Percentiles rank a stretch among this genome's conserved stretches.
phyloP scores from a whole-genome alignment of 208 protist genomes.

The Crithidia bombi region DNA sequence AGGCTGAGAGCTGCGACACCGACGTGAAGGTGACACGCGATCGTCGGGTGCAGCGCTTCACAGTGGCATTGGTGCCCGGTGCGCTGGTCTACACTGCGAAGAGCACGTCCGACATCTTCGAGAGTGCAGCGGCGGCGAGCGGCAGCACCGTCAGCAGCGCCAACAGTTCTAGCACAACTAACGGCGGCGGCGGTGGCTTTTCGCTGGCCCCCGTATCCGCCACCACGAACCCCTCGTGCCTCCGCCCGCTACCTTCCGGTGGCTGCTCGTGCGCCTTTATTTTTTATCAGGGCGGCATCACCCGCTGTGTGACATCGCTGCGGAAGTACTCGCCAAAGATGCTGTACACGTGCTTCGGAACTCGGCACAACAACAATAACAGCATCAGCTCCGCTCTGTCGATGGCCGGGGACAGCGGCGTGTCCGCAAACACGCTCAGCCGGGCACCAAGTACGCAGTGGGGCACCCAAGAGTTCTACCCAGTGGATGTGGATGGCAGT shows the following conservation, averaged over 20 bases:
- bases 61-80: slow-evolving; percentile 20
- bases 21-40: slow-evolving; percentile 36
- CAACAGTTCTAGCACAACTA: neutral
- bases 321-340: slow-evolving; percentile 21
- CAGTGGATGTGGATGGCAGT: neutral
- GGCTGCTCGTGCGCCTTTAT: slow-evolving; percentile 23
- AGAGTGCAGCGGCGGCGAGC: neutral
- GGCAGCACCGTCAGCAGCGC: neutral
- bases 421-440: neutral
- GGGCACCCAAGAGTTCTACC: neutral
- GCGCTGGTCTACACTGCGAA: slow-evolving; percentile 21
- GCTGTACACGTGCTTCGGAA: neutral
- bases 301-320: slow-evolving; percentile 38
- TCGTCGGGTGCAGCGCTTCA: slow-evolving; percentile 41
- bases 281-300: slow-evolving; percentile 46
- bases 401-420: neutral
- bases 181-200: neutral
- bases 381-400: neutral
- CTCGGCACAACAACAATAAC: slow-evolving; percentile 15
- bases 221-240: neutral
- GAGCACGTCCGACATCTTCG: slow-evolving; percentile 11
- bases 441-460: neutral
- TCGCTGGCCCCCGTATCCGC: neutral
- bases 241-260: neutral
- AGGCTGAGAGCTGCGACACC: slow-evolving; percentile 31